These are phyloP conservation scores for Cyclotella baltica DNA, from an alignment of 108 stramenopile species.

Conservation along the genomic window DNA sequence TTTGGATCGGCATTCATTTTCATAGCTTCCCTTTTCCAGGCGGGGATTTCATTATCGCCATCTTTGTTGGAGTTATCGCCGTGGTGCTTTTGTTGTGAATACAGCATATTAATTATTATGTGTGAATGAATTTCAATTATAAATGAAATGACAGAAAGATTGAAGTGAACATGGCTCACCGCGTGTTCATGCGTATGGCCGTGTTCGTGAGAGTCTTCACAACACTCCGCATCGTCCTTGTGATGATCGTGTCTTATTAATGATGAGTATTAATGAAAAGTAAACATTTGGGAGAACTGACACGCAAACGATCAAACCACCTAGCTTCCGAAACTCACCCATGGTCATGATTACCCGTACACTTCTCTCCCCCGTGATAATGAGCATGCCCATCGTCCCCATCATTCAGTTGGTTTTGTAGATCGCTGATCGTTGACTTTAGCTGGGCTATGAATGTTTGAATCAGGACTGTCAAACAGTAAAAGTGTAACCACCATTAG, in stretches of 20 bases:
- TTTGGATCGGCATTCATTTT: slow-evolving; percentile 61
- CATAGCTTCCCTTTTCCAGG: slow-evolving; percentile 79
- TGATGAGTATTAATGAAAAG: neutral
- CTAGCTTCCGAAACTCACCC: slow-evolving; percentile 1
- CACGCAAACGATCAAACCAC: neutral
- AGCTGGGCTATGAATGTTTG: slow-evolving; percentile 56
- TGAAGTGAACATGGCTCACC: neutral
- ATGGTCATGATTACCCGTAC: slow-evolving; percentile 36
- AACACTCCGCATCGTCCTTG: neutral
- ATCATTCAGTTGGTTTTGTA: slow-evolving; percentile 38
- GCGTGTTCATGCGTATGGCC: slow-evolving; percentile 34
- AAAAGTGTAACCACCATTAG: neutral
- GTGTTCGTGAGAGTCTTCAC: slow-evolving; percentile 13
- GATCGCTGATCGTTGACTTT: slow-evolving; percentile 52
- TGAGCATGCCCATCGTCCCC: slow-evolving; percentile 73
- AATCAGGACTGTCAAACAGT: slow-evolving; percentile 32
- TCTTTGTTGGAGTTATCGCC: slow-evolving; percentile 11
- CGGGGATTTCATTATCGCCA: slow-evolving; percentile 63
- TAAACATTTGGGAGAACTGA: neutral
- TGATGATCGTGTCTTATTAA: slow-evolving; percentile 14
- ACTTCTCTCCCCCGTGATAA: slow-evolving; percentile 84
- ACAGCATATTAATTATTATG: neutral
- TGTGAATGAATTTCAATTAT: neutral
- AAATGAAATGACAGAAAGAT: neutral
- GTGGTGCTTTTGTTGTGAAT: slow-evolving; percentile 3